These are phyloP conservation scores for Leishmania guyanensis DNA, from an alignment of 208 protist species.

Conservation along the genomic window DNA sequence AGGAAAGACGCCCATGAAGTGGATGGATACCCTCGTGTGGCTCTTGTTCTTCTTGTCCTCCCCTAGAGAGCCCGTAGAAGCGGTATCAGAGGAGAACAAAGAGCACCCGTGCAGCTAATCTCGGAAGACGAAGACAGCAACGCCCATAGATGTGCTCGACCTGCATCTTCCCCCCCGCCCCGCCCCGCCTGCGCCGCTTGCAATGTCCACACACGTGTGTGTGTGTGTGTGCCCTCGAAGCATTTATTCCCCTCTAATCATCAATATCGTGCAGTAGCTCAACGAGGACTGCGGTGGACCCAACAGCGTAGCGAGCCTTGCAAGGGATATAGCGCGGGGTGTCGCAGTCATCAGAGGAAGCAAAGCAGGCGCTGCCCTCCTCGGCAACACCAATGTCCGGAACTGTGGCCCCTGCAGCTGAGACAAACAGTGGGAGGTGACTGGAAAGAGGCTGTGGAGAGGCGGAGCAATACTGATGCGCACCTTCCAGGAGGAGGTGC, in stretches of 20 bases:
- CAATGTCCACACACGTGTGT: not conserved
- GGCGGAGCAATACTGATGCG: not conserved
- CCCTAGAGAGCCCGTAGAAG: not conserved
- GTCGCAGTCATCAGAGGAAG: conserved; percentile 28
- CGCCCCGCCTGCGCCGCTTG: too few species aligned
- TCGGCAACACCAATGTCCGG: not conserved
- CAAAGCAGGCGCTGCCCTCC: not conserved
- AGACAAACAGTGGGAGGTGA: not conserved
- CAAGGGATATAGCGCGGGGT: conserved; percentile 71
- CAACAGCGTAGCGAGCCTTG: conserved; percentile 49
- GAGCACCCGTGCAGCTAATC: not conserved
- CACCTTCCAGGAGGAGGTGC: not conserved
- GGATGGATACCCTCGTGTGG: not conserved
- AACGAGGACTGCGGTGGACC: conserved; percentile 49
- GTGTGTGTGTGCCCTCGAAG: not conserved
- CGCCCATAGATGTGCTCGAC: not conserved
- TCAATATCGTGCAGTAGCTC: conserved; percentile 37
- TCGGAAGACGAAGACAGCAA: not conserved
- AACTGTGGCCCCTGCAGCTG: not conserved
- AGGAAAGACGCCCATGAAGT: not conserved
- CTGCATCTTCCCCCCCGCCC: not conserved
- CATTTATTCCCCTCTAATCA: not conserved
- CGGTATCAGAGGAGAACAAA: not conserved
- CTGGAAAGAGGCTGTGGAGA: not conserved
- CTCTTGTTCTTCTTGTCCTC: not conserved